Evolutionary conservation across 1,139 yeast species (phyloP).

Genomic region (Lodderomyces oxycetoniae): DNA sequence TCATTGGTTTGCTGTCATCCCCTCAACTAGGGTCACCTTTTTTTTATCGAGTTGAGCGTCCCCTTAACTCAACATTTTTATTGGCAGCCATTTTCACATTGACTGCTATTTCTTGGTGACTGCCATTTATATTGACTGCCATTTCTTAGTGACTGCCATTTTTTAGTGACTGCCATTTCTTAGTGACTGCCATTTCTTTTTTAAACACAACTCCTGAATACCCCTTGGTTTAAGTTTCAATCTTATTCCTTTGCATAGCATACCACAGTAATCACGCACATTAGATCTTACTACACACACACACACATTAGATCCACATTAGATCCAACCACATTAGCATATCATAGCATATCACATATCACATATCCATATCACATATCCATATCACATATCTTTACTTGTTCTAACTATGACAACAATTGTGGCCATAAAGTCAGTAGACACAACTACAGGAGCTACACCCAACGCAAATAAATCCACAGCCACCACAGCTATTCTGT

Average conservation of each 20-base stretch:
- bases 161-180: too few relatives aligned
- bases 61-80: too few relatives aligned
- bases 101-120: not conserved
- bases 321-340: conserved; percentile 1
- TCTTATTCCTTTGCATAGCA: too few relatives aligned
- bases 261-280: not conserved
- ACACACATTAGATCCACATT: conserved; percentile 1
- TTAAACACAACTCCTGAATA: too few relatives aligned
- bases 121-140: not conserved
- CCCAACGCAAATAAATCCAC: conserved; percentile 2
- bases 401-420: not conserved
- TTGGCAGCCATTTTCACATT: too few relatives aligned
- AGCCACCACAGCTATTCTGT: not conserved
- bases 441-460: not conserved
- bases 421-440: not conserved
- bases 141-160: not conserved
- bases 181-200: too few relatives aligned
- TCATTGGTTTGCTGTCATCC: too few relatives aligned
- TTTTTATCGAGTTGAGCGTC: too few relatives aligned
- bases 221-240: too few relatives aligned
- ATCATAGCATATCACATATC: too few relatives aligned
- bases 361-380: too few relatives aligned
- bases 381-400: not conserved
- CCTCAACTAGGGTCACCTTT: too few relatives aligned
- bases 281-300: conserved; percentile 1